Evolutionary conservation across 176 grass and related monocot genomes (phyloP), one percentile per base, ranked within the genome.

Genomic region (Eleusine indica): DNA sequence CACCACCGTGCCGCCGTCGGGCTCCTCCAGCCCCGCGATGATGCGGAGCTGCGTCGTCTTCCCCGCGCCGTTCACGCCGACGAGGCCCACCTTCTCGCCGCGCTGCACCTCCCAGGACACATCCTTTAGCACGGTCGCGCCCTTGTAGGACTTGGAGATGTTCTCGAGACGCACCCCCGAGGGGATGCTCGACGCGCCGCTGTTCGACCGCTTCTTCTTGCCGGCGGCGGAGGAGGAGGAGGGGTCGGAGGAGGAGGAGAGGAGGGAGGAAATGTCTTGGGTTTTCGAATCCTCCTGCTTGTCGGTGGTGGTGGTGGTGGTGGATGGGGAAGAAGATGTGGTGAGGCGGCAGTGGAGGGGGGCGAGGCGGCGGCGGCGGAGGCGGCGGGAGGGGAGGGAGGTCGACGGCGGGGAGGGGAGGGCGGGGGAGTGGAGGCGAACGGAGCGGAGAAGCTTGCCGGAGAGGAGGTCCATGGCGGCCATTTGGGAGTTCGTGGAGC

Each of bases 91-190:
- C 74, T 94, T 99, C 83, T 99, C 96, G 17, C 93, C 96, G 52
- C 89, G 92, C 91, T 96, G 94, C 70, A 96, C 96, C 71, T 96
- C 96, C 96, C 96, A 99, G 25, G 85, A 86, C 40, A 99, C 96
- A 37, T 96, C 93, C 87, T 86, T 87, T 25, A 99, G 82, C 69
- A 99, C 89, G 41, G 89, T 89, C 39, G 89, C 91, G 17, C 96
- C 93, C 77, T 91, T 91, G 74, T 95, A 99, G 11, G 89, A 94
- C 61, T 99, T 99, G 54, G 89, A 73, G 61, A 99, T 89, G 37
- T 85, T 87, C 77, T 96, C 96, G 61, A 99, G 85, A 76, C 89
- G 92, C 75, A 92, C 86, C 53, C 96, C 96, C 7, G 96, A 87
- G 15, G 96, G 92, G 70, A 99, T 90, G 86, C 91, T 94, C 35